phyloP scores from a whole-genome alignment of 1,284 basidiomycete genomes.

The Mycena sp. region DNA sequence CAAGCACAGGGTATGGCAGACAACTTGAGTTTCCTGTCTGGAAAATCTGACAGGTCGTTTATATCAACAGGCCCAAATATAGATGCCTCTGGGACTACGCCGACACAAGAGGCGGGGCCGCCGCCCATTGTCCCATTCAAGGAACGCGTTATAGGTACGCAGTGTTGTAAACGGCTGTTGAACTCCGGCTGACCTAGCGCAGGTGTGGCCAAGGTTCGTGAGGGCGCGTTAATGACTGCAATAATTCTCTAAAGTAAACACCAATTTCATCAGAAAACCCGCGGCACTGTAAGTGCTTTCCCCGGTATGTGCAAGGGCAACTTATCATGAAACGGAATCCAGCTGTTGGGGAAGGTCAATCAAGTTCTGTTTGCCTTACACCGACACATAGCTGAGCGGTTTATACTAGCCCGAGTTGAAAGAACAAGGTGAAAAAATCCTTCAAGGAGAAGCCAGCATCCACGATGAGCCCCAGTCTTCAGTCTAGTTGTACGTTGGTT shows the following conservation, averaged over 20 bases:
- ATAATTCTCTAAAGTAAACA: not conserved
- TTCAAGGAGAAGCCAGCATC: slow-evolving; percentile 26
- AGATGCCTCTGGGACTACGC: not conserved
- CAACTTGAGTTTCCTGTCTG: too few relatives aligned
- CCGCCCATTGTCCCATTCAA: slow-evolving; percentile 27
- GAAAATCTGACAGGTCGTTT: too few relatives aligned
- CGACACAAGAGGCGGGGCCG: not conserved
- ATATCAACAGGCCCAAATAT: too few relatives aligned
- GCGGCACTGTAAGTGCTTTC: slow-evolving; percentile 18
- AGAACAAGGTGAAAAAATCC: slow-evolving; percentile 30
- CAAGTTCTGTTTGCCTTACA: too few relatives aligned
- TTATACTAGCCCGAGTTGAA: slow-evolving; percentile 24
- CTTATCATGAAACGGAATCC: not conserved
- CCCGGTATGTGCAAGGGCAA: not conserved
- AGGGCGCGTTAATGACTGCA: not conserved
- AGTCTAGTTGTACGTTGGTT: not conserved
- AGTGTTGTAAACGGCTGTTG: not conserved
- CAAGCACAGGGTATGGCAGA: too few relatives aligned
- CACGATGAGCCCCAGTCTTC: slow-evolving; percentile 14
- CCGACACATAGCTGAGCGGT: not conserved
- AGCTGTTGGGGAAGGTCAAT: slow-evolving; percentile 24
- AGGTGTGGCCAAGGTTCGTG: slow-evolving; percentile 25
- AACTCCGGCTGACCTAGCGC: not conserved
- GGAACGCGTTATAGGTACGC: slow-evolving; percentile 25
- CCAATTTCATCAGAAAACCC: slow-evolving; percentile 16